Evolutionary conservation across 1,284 basidiomycete genomes (phyloP), one percentile per base, ranked within the genome.

Genomic region (Vanrija sp.): DNA sequence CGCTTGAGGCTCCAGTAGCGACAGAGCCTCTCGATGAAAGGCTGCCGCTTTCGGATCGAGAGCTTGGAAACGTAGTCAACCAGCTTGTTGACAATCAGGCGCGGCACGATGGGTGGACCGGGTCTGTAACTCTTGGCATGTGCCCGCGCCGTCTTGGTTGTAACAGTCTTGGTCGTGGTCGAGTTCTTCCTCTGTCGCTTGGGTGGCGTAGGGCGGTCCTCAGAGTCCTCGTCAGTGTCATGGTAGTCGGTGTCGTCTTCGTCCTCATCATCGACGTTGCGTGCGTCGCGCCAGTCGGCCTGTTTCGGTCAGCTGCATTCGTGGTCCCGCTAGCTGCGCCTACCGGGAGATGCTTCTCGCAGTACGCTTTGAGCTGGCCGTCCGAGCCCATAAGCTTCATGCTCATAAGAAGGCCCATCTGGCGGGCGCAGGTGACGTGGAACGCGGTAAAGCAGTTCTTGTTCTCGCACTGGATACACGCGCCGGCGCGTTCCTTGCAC

Each of bases 1-100:
- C 95, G 80, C 75, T 98, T 98, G 72, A 98, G 73, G 69, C 94
- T 97, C 95, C 95, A 99, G 71, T 97, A 99, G 63, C 85, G 83
- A 63, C 89, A 94, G 35, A 95, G 80, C 65, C 86, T 77, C 47
- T 85, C 82, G 4, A 98, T 77, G 49, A 95, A 88, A 31, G 87
- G 85, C 3, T 77, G 70, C 68, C 89, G 90, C 68, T 90, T 91
- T 53, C 87, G 80, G 2, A 97, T 78, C 35, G 75, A 79, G 45
- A 96, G 78, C 63, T 85, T 87, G 45, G 75, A 72, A 35, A 89
- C 85, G 68, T 98, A 96, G 42, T 85, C 81, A 27, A 86, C 65
- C 39, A 99, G 85, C 10, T 86, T 83, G 18, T 87, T 82, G 24
- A 79, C 73, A 39, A 83, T 77, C 59, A 78, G 73, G 9, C 73